Base-by-base conservation (phyloP, 805 yeast genomes). In the Nakazawaea pomicola region DNA sequence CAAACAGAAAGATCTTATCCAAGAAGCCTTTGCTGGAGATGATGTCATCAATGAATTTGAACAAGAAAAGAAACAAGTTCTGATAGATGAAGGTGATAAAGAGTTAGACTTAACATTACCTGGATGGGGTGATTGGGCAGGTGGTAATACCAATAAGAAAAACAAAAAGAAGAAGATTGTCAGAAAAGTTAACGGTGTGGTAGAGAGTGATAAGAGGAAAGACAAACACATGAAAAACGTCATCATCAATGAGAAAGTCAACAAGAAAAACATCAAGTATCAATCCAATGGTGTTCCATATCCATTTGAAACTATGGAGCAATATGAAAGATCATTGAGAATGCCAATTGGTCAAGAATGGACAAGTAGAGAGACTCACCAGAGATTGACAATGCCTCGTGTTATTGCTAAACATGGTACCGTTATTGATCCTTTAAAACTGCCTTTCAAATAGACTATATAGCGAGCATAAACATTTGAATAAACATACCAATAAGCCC, bases 61-160 rank as follows among this genome's bases (percentile, higher is more conserved):
- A 47, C 72, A 66, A 11, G 98, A 90, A 52, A 93, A 91, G 65
- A 66, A 69, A 43, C 71, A 76, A 49, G 74, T 74, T 10, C 68
- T 72, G 5, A 74, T 67, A 33, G 89, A 83, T 35, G 97, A 91
- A 60, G 97, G 79, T 44, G 97, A 91, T 61, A 74, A 87, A 56
- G 89, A 82, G 53, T 81, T 83, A 44, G 96, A 90, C 57, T 64
- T 83, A 36, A 83, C 95, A 0, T 63, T 90, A 39, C 98, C 97
- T 3, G 99, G 99, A 1, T 93, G 98, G 97, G 98, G 98, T 36
- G 85, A 83, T 33, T 93, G 99, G 99, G 84, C 91, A 9, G 96
- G 96, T 29, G 77, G 74, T 8, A 23, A 23, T 23, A 23, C 7
- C 25, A n/a, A n/a, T n/a, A 62, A 54, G 44, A 56, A 50, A 14